phyloP scores from a whole-genome alignment of 768 basidiomycete genomes.

The Hirschioporus abietinus region DNA sequence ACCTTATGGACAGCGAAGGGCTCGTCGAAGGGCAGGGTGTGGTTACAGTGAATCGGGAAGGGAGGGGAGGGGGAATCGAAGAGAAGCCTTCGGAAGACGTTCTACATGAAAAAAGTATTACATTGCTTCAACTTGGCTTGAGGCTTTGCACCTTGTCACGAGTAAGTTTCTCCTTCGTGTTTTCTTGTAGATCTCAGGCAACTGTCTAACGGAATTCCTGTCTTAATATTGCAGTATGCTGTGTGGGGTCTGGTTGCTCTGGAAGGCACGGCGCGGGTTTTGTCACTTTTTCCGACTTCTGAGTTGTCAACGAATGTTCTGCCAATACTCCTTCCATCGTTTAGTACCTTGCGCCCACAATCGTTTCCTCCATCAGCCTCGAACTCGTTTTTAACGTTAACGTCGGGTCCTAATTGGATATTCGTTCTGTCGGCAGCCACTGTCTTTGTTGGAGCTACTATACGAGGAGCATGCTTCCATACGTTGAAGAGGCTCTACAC shows the following conservation, averaged over 20 bases:
- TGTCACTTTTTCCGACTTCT: neutral
- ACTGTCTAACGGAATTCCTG: too few relatives aligned
- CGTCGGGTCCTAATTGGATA: neutral
- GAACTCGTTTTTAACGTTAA: neutral
- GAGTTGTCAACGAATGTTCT: neutral
- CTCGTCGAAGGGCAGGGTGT: neutral
- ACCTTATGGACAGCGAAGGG: neutral
- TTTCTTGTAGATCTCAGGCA: neutral
- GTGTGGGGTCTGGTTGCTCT: neutral
- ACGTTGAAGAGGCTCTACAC: constrained; percentile 46
- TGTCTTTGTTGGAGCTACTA: constrained; percentile 35
- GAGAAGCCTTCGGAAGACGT: neutral
- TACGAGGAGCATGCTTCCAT: constrained; percentile 35
- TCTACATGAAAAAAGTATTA: neutral
- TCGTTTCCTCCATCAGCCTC: neutral
- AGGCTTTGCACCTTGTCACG: neutral
- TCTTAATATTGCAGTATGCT: neutral
- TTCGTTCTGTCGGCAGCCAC: constrained; percentile 11
- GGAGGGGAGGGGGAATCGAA: neutral
- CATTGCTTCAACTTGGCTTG: neutral
- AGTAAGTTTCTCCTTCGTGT: neutral
- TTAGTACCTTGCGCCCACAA: neutral
- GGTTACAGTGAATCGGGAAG: neutral
- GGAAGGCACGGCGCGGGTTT: neutral
- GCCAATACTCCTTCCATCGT: neutral